phyloP scores from a whole-genome alignment of 768 basidiomycete genomes.

The Tricholoma terreum region DNA sequence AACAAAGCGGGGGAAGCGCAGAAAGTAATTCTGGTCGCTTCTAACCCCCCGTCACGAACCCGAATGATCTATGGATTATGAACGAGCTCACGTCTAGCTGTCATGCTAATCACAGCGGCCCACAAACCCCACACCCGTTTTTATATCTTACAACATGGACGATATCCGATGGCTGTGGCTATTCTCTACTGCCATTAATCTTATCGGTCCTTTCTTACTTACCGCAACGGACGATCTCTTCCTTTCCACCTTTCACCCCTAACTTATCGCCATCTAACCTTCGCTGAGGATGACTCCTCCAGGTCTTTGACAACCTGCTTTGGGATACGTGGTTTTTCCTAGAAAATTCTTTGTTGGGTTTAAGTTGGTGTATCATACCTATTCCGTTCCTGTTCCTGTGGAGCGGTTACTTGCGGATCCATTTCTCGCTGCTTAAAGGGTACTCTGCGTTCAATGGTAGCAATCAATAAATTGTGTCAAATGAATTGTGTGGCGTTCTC shows the following conservation, averaged over 20 bases:
- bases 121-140: neutral
- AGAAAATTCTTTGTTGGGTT: neutral
- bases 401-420: neutral
- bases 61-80: neutral
- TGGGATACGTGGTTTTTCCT: neutral
- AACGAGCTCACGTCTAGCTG: neutral
- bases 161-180: neutral
- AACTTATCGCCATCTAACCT: neutral
- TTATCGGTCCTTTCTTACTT: neutral
- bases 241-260: neutral
- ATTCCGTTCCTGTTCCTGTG: neutral
- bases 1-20: slow-evolving; percentile 51
- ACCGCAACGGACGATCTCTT: neutral
- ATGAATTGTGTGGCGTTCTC: neutral
- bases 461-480: neutral
- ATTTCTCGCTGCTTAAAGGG: neutral
- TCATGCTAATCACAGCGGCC: neutral
- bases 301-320: neutral
- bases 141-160: neutral
- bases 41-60: slow-evolving; percentile 17
- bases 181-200: neutral
- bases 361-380: neutral
- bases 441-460: neutral
- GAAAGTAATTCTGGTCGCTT: slow-evolving; percentile 26
- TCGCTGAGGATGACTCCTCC: neutral